A percentile compares a stretch with the other conserved stretches of the same genome.
phyloP scores from a whole-genome alignment of 2,329 filamentous ascomycete genomes.

The Penicillium sp. region DNA sequence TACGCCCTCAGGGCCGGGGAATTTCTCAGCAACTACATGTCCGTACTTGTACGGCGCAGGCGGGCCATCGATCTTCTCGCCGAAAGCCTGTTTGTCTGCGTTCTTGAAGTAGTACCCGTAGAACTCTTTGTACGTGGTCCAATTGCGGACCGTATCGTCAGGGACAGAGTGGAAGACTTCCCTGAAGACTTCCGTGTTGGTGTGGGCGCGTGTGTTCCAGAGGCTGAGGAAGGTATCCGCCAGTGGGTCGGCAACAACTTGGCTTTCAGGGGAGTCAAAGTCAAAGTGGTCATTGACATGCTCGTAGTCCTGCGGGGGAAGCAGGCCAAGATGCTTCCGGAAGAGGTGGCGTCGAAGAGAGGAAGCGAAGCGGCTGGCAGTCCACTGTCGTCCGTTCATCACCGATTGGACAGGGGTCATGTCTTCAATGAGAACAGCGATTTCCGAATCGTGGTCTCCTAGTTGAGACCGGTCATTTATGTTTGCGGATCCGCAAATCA shows the following conservation, averaged over 20 bases:
- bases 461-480: constrained; percentile 90
- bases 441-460: constrained; percentile 87
- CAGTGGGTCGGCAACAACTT: constrained; percentile 62
- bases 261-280: constrained; percentile 54
- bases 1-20: constrained; percentile 68
- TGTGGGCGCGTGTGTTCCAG: constrained; percentile 64
- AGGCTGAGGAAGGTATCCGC: constrained; percentile 58
- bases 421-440: constrained; percentile 90
- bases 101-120: constrained; percentile 64
- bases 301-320: constrained; percentile 74
- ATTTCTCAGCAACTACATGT: constrained; percentile 82
- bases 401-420: constrained; percentile 69
- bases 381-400: constrained; percentile 80
- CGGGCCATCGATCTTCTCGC: constrained; percentile 48
- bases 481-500: constrained; percentile 86
- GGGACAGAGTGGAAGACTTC: constrained; percentile 68
- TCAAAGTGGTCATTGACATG: constrained; percentile 63
- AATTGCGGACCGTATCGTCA: constrained; percentile 61
- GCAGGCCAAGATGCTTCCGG: constrained; percentile 86
- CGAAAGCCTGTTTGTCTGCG: constrained; percentile 48
- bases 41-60: constrained; percentile 74
- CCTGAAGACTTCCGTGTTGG: constrained; percentile 65
- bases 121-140: constrained; percentile 67
- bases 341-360: constrained; percentile 82
- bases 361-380: constrained; percentile 80